Base-by-base conservation (phyloP, 139 green algal species). In the Penium margaritaceum region DNA sequence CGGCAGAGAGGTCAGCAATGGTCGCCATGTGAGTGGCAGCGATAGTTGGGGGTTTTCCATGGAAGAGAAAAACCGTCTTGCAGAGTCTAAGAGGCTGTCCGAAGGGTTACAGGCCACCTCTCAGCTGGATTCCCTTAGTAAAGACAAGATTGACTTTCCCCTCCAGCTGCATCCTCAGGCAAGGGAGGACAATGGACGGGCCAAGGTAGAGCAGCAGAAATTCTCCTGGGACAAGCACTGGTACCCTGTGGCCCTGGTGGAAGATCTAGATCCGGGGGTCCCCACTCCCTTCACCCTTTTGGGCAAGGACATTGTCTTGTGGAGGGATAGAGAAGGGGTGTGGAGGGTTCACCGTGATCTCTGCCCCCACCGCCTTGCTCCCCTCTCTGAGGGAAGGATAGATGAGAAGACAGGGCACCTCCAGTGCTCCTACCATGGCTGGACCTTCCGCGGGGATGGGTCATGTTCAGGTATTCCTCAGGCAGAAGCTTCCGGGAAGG, bases 341-440 rank as follows among this genome's bases (percentile, higher is more conserved):
- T 80, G 73, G 73, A 33, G 73, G n/a, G 64, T 37, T 3, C 78
- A 78, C 38, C 32, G 29, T n/a, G 73, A 80, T 67, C 37, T 43
- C 17, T 80, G 73, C 34, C 73, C 73, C 24, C 73, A 80, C 53
- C 73, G 73, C 55, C 73, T 80, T 2, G 73, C 73, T 35, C 73
- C 73, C 29, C 63, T 80, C 17, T 80, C 73, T 7, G 72, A 84
- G 46, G 80, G 80, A 5, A 64, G 80, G 19, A 55, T 85, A 17
- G 68, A 76, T 30, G 75, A 79, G 53, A 19, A 57, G 5, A n/a
- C n/a, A n/a, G 75, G 80, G 2, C 63, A 37, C 37, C 67, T 85
- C 17, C 44, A 83, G 53, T 85, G 80, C 80, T 54, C 75, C 39
- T 85, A 85, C 65, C 80, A 85, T 66, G 80, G 63, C 34, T 85